These are phyloP conservation scores for Trichoderma brevicompactum DNA, from an alignment of 2,329 filamentous ascomycete genomes.

Conservation along the genomic window DNA sequence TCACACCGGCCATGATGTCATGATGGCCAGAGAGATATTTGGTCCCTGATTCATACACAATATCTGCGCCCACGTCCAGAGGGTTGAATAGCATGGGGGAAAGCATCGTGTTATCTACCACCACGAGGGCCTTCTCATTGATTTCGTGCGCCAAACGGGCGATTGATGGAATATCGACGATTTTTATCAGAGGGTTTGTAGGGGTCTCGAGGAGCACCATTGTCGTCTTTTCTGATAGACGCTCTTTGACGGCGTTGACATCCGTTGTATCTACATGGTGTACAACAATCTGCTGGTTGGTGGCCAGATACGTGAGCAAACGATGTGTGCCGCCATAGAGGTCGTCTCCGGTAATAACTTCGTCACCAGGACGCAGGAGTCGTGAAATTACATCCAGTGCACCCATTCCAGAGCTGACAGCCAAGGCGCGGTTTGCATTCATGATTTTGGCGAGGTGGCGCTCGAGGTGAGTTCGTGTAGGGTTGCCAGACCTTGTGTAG, in stretches of 20 bases:
- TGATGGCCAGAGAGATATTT: slow-evolving; percentile 98
- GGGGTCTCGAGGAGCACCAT: slow-evolving; percentile 97
- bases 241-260: slow-evolving; percentile 68
- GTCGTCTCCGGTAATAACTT: slow-evolving; percentile 96
- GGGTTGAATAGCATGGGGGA: slow-evolving; percentile 94
- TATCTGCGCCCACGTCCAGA: slow-evolving; percentile 89
- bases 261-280: slow-evolving; percentile 95
- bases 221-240: slow-evolving; percentile 78
- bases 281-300: slow-evolving; percentile 88
- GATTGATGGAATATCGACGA: slow-evolving; percentile 87
- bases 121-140: slow-evolving; percentile 79
- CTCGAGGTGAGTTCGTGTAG: slow-evolving; percentile 93
- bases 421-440: slow-evolving; percentile 87
- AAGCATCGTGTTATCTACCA: slow-evolving; percentile 99
- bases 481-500: slow-evolving; percentile 97
- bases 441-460: slow-evolving; percentile 98
- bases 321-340: slow-evolving; percentile 95
- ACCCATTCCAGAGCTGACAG: slow-evolving; percentile 96
- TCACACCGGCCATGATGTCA: slow-evolving; percentile 97
- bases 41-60: slow-evolving; percentile 96
- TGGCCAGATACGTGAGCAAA: slow-evolving; percentile 86
- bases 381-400: slow-evolving; percentile 95
- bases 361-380: slow-evolving; percentile 86
- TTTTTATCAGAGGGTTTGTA: slow-evolving; percentile 97
- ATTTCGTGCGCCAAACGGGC: slow-evolving; percentile 74